Percentiles rank a stretch among this genome's conserved stretches.
Conservation (phyloP, 257 asterid species). For the Nicotiana otophora region DNA sequence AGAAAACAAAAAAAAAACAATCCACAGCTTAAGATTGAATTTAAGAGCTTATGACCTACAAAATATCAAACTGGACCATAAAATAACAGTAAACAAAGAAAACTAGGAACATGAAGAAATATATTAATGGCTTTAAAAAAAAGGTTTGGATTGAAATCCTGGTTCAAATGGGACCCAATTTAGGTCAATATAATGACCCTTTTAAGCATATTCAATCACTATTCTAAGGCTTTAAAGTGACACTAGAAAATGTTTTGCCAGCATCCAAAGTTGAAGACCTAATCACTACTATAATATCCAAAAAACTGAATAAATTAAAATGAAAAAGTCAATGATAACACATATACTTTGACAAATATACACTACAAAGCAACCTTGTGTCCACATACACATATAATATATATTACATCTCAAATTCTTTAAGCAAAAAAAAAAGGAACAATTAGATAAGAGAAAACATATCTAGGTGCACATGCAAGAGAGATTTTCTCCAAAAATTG, state of each 20-base stretch:
- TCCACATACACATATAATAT: not conserved
- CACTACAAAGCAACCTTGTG: not conserved
- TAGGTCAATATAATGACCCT: constrained; percentile 1
- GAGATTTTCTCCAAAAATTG: not conserved
- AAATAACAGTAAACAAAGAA: not conserved
- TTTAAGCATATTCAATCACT: not conserved
- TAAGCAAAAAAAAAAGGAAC: not conserved
- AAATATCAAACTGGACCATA: not conserved
- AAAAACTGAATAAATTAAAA: not conserved
- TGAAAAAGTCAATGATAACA: not conserved
- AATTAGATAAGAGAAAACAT: not conserved
- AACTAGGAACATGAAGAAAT: not conserved
- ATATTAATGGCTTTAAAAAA: not conserved
- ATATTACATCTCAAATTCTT: not conserved
- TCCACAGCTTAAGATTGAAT: constrained; percentile 2
- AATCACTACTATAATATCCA: not conserved
- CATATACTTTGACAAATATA: not conserved
- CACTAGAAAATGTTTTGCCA: not conserved
- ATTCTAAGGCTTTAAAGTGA: not conserved
- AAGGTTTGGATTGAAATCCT: not conserved
- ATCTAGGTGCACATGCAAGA: constrained; percentile 2
- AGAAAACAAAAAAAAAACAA: not conserved
- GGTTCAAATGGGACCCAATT: constrained; percentile 18
- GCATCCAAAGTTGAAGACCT: constrained; percentile 6
- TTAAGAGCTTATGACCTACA: not conserved